phyloP scores from a whole-genome alignment of 2,329 filamentous ascomycete genomes.

The Aspergillus candidus region DNA sequence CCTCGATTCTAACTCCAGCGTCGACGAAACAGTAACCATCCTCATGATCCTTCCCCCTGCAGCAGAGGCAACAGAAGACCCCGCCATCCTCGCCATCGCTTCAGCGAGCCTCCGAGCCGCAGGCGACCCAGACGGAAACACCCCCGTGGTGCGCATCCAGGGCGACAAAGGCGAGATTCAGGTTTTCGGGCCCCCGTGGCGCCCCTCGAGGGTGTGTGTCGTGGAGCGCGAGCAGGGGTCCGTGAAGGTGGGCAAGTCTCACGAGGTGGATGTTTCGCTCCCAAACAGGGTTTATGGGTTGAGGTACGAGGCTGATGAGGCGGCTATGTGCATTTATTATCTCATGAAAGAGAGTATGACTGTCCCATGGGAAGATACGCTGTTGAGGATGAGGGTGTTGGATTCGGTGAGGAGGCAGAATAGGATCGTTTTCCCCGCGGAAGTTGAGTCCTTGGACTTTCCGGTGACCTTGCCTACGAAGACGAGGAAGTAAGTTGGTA shows the following conservation, averaged over 20 bases:
- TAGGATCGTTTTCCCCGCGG: constrained; percentile 50
- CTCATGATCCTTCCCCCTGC: constrained; percentile 64
- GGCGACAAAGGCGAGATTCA: constrained; percentile 3
- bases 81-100: not conserved
- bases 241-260: not conserved
- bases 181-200: constrained; percentile 1
- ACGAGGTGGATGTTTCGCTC: not conserved
- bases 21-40: constrained; percentile 65
- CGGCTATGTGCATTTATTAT: constrained; percentile 60
- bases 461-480: not conserved
- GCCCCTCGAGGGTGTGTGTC: not conserved
- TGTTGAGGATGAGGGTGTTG: constrained; percentile 69
- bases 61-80: constrained; percentile 18
- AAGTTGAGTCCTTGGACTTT: constrained; percentile 4
- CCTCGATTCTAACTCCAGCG: constrained; percentile 15
- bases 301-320: constrained; percentile 75
- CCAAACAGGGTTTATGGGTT: constrained; percentile 53
- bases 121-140: not conserved
- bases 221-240: not conserved
- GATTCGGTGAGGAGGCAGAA: constrained; percentile 56
- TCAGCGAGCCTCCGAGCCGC: constrained; percentile 1
- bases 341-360: constrained; percentile 63
- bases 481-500: too few relatives aligned
- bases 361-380: constrained; percentile 62
- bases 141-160: not conserved